A percentile compares a stretch with the other conserved stretches of the same genome.
These are phyloP conservation scores for Aspergillus ibericus DNA, from an alignment of 2,329 filamentous ascomycete species.

Conservation along the genomic window DNA sequence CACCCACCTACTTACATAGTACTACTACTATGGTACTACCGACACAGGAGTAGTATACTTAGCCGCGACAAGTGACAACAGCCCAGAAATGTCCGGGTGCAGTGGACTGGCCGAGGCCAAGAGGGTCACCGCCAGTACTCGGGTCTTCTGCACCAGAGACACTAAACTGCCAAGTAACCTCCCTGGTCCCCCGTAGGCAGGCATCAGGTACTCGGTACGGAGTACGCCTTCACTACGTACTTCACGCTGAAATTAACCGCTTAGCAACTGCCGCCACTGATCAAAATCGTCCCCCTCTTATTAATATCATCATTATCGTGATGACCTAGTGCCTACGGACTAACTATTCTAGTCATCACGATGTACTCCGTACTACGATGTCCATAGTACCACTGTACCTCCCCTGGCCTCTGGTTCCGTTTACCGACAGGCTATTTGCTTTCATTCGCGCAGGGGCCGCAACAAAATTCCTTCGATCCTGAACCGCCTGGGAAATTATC, in stretches of 20 bases:
- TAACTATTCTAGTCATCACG: neutral
- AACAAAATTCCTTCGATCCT: conserved; percentile 1
- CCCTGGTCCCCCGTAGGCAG: neutral
- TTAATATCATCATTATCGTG: neutral
- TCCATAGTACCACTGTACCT: neutral
- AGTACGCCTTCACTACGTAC: neutral
- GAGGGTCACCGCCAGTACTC: neutral
- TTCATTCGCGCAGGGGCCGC: neutral
- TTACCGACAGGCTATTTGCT: neutral
- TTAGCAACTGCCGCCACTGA: neutral
- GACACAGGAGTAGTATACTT: too few species aligned
- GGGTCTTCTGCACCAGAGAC: neutral
- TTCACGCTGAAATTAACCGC: neutral
- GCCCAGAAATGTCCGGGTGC: neutral
- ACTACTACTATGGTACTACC: neutral
- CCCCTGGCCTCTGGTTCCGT: neutral
- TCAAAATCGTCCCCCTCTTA: neutral
- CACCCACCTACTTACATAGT: neutral
- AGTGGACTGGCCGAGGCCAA: neutral
- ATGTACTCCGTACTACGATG: too few species aligned
- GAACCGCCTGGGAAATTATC: neutral
- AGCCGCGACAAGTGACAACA: neutral
- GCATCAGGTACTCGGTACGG: too few species aligned
- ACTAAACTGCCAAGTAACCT: neutral
- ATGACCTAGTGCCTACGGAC: neutral